Conservation (phyloP, 148 eudicot genomes). For the Fagopyrum homotropicum region DNA sequence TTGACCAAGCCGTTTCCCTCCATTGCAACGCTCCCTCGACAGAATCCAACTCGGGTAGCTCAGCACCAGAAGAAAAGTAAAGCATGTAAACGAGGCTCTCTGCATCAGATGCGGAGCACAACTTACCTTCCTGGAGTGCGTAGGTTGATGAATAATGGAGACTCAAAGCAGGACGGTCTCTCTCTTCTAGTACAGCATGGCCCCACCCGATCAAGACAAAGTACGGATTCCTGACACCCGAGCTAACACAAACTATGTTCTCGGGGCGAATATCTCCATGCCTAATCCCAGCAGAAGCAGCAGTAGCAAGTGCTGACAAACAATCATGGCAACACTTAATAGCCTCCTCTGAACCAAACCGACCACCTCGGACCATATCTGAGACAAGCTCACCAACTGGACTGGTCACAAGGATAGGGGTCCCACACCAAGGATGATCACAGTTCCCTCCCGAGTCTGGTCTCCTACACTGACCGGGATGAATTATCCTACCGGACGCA, state of each 20-base stretch:
- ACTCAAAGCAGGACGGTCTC: slow-evolving; percentile 86
- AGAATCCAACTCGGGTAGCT: slow-evolving; percentile 74
- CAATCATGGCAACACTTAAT: slow-evolving; percentile 94
- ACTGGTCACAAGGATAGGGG: slow-evolving; percentile 71
- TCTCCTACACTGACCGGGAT: slow-evolving; percentile 58
- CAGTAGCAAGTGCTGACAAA: slow-evolving; percentile 66
- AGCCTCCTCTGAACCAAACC: slow-evolving; percentile 58
- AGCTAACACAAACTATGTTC: slow-evolving; percentile 54
- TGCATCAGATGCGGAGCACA: slow-evolving; percentile 93
- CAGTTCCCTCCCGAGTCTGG: slow-evolving; percentile 56
- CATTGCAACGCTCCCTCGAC: slow-evolving; percentile 90
- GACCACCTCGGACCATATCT: slow-evolving; percentile 45
- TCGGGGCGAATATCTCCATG: slow-evolving; percentile 94
- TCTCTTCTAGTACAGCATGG: slow-evolving; percentile 84
- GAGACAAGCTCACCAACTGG: slow-evolving; percentile 73
- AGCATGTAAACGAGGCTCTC: slow-evolving; percentile 90
- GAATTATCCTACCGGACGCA: slow-evolving; percentile 74
- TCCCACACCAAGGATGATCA: slow-evolving; percentile 79
- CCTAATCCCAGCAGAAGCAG: slow-evolving; percentile 54
- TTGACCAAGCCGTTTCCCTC: slow-evolving; percentile 91
- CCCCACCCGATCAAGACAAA: slow-evolving; percentile 87
- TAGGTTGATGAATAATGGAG: slow-evolving; percentile 87
- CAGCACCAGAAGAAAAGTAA: slow-evolving; percentile 68
- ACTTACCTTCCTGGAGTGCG: slow-evolving; percentile 86
- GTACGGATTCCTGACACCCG: slow-evolving; percentile 44